Evolutionary conservation across 768 basidiomycete species (phyloP).

Genomic region (Tulasnella calospora): DNA sequence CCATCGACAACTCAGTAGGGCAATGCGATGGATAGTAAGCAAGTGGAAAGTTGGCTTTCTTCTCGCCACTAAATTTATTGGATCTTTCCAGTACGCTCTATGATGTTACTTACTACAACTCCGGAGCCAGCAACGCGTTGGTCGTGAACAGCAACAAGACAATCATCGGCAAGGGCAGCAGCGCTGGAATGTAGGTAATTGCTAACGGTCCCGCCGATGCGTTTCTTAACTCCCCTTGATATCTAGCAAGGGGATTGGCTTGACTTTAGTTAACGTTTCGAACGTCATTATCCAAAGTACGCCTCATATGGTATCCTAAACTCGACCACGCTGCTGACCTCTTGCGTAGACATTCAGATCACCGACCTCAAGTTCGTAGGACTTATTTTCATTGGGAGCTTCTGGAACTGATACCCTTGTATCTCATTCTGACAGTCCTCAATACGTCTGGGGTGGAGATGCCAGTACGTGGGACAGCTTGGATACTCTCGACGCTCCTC

Average conservation of each 20-base stretch:
- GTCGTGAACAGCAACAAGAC: not conserved
- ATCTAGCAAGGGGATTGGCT: not conserved
- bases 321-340: not conserved
- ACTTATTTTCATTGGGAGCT: no score
- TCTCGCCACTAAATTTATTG: no score
- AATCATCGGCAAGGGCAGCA: constrained; percentile 1
- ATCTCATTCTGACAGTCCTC: not conserved
- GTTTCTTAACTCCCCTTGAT: not conserved
- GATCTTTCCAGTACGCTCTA: not conserved
- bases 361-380: not conserved
- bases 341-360: not conserved
- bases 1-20: not conserved
- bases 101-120: not conserved
- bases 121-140: not conserved
- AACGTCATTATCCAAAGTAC: not conserved
- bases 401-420: no score
- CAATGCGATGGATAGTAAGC: not conserved
- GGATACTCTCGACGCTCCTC: not conserved
- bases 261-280: not conserved
- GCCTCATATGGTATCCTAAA: not conserved
- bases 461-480: not conserved
- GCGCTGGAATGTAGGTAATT: not conserved
- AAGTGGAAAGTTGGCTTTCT: not conserved
- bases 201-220: not conserved
- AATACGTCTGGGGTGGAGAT: not conserved